phyloP scores from a whole-genome alignment of 2,329 filamentous ascomycete species.

The Cryoendolithus antarcticus region DNA sequence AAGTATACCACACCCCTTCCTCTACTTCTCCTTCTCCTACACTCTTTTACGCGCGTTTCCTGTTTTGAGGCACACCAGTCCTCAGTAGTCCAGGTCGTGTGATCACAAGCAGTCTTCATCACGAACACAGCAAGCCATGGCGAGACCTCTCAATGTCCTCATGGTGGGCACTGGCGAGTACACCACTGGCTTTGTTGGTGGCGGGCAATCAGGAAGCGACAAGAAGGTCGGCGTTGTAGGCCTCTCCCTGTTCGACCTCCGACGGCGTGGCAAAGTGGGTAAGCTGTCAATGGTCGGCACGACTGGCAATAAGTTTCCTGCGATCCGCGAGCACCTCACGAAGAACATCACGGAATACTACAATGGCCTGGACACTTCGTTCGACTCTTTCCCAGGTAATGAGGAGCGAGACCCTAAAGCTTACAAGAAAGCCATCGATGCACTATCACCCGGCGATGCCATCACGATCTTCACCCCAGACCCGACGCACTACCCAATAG shows the following conservation, averaged over 20 bases:
- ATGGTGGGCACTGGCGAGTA: conserved; percentile 85
- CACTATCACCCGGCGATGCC: conserved; percentile 66
- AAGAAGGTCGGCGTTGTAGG: conserved; percentile 97
- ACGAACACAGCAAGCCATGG: conserved; percentile 33
- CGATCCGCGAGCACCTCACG: conserved; percentile 75
- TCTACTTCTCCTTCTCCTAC: too few species aligned
- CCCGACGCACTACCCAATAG: conserved; percentile 84
- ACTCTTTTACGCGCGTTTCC: too few species aligned
- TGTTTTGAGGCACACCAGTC: too few species aligned
- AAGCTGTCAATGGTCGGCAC: conserved; percentile 82
- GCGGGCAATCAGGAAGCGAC: conserved; percentile 72
- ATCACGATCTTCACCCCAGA: conserved; percentile 96
- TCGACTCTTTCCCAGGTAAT: conserved; percentile 69
- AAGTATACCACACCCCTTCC: too few species aligned
- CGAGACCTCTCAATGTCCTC: conserved; percentile 35
- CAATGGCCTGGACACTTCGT: conserved; percentile 78
- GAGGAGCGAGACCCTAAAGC: conserved; percentile 62
- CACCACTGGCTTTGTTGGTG: conserved; percentile 86
- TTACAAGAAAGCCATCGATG: conserved; percentile 82
- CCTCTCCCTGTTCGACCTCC: conserved; percentile 77
- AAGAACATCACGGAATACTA: conserved; percentile 82
- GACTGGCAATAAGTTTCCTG: conserved; percentile 78
- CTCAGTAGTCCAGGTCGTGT: too few species aligned
- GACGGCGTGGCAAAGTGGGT: conserved; percentile 76
- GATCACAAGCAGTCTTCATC: too few species aligned